These are phyloP conservation scores for Zalaria sp. DNA, from an alignment of 2,329 filamentous ascomycete genomes.

Conservation along the genomic window DNA sequence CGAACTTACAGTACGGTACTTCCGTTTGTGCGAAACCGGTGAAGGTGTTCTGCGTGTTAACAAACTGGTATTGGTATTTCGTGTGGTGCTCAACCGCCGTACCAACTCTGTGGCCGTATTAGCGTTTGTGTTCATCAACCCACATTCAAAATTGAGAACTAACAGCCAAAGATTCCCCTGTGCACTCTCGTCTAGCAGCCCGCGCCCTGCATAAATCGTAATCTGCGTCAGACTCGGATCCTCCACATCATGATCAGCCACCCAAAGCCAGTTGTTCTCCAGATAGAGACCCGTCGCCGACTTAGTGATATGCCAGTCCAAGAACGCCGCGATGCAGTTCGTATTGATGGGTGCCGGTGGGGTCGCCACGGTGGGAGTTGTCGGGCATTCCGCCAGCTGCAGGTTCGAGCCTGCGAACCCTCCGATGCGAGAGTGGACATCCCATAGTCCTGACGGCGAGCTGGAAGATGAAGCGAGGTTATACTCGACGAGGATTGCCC, in stretches of 20 bases:
- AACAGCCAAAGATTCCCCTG: conserved; percentile 36
- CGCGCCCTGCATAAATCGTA: conserved; percentile 33
- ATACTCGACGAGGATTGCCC: conserved; percentile 31
- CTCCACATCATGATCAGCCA: conserved; percentile 38
- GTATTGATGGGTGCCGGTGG: conserved; percentile 17
- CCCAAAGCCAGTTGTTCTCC: conserved; percentile 42
- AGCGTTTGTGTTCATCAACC: background rate
- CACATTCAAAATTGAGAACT: background rate
- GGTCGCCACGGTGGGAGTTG: conserved; percentile 27
- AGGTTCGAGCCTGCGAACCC: conserved; percentile 18
- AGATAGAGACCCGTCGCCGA: conserved; percentile 33
- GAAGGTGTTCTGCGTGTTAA: conserved; percentile 35
- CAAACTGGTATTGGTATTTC: conserved; percentile 40
- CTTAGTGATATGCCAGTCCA: conserved; percentile 34
- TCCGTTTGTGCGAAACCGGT: conserved; percentile 59
- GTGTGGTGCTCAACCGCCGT: conserved; percentile 39
- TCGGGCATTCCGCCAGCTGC: conserved; percentile 22
- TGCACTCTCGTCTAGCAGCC: conserved; percentile 22
- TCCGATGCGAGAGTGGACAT: conserved; percentile 21
- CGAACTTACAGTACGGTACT: conserved; percentile 49
- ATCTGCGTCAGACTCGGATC: conserved; percentile 24
- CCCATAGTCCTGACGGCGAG: conserved; percentile 33
- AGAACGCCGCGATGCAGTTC: conserved; percentile 19
- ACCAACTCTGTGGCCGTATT: conserved; percentile 14
- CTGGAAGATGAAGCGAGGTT: conserved; percentile 33